Conservation (phyloP, 2,329 filamentous ascomycete species). For the Penicillium sp. region DNA sequence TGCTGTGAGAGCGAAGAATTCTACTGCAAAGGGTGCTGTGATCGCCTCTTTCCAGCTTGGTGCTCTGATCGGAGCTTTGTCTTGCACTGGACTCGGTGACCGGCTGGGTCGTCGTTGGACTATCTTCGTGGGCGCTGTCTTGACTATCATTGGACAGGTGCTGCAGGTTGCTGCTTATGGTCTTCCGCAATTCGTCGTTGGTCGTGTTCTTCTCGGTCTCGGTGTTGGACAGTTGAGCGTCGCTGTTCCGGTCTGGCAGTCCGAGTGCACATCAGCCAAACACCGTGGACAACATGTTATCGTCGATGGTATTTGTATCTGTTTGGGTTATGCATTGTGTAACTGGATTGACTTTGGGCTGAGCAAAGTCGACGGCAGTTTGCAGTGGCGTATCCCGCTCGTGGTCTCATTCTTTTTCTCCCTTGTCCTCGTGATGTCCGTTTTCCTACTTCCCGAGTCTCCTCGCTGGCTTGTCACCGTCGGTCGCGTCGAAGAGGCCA, state of each 20-base stretch:
- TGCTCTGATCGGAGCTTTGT: slow-evolving; percentile 19
- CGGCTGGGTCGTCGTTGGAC: slow-evolving; percentile 47
- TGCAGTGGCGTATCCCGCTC: slow-evolving; percentile 26
- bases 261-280: slow-evolving; percentile 49
- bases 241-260: slow-evolving; percentile 51
- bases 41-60: slow-evolving; percentile 26
- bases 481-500: slow-evolving; percentile 39
- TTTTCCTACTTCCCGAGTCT: slow-evolving; percentile 25
- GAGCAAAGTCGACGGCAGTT: slow-evolving; percentile 14
- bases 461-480: slow-evolving; percentile 32
- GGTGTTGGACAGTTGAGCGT: slow-evolving; percentile 50
- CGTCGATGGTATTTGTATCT: slow-evolving; percentile 48
- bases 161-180: slow-evolving; percentile 46
- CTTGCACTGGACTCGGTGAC: slow-evolving; percentile 38
- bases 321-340: slow-evolving; percentile 24
- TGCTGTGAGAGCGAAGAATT: slow-evolving; percentile 6
- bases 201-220: slow-evolving; percentile 50
- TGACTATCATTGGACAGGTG: slow-evolving; percentile 48
- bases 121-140: slow-evolving; percentile 45
- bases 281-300: slow-evolving; percentile 50
- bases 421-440: slow-evolving; percentile 18
- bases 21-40: slow-evolving; percentile 26
- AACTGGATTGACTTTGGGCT: slow-evolving; percentile 35
- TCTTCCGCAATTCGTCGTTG: slow-evolving; percentile 50
- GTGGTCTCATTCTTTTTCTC: slow-evolving; percentile 26